Evolutionary conservation across 177 flowering plant species (phyloP), one percentile per base, ranked within the genome.

Genomic region (Vitis hybrid): DNA sequence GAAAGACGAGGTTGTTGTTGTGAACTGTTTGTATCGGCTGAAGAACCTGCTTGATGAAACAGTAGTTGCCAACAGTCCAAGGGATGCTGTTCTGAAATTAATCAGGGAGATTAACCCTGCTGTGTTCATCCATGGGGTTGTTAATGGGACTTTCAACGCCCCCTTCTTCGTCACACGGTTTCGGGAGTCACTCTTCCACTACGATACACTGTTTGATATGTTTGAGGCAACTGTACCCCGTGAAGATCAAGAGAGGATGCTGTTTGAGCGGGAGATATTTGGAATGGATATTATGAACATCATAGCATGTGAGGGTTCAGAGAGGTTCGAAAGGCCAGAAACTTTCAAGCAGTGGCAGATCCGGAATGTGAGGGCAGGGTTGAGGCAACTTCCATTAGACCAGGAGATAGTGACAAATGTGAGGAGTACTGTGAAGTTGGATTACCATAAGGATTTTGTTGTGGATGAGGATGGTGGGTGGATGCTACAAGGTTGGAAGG

Each of bases 131-230:
- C 72, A 66, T 12, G 55, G 48, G 1, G 13, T 67, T 3, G 26
- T 55, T 1, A 72, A 76, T 23, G 79, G 79, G 4, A 34, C 72
- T 11, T 76, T 45, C 54, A 62, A n/a, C 3, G 52, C 79, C 32
- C 75, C 79, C 0, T 55, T 67, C 52, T 76, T 76, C 30, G 45
- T 54, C 12, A 58, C 71, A 13, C 68, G 79, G 30, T 76, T 76
- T 49, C 50, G 58, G 18, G 79, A 76, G 50, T 72, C 75, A 2
- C 60, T 71, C 1, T 60, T 54, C 50, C 67, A 75, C 56, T 70
- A 32, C 55, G 66, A 74, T 3, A 5, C 74, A 10, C 7, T 66
- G 40, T 70, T 70, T 19, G 78, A 75, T 17, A 66, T 75, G 70
- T 30, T 75, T 23, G 78, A 75, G 4, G 58, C 73, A 4, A 70